Evolutionary conservation across 495 filamentous ascomycete genomes (phyloP).

Genomic region (Beverwykella pulmonaria): DNA sequence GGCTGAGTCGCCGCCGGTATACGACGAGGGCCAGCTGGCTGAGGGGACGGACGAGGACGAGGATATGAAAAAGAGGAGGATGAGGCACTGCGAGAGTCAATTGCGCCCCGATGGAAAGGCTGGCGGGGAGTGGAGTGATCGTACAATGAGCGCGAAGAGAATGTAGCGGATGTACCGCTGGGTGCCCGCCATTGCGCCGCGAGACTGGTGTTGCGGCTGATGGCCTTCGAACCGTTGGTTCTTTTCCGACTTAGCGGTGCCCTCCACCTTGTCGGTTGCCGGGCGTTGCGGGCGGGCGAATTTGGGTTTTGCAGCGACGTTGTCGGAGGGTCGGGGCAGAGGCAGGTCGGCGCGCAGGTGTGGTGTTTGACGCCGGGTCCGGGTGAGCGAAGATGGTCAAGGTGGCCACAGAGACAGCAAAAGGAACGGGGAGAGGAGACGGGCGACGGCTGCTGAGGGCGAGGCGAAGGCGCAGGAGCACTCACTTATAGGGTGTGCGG

Average conservation of each 20-base stretch:
- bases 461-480: neutral
- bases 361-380: neutral
- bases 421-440: neutral
- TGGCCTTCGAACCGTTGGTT: constrained; percentile 26
- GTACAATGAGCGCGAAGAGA: constrained; percentile 81
- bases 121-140: constrained; percentile 39
- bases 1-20: constrained; percentile 3
- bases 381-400: neutral
- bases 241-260: constrained; percentile 30
- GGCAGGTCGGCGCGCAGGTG: neutral
- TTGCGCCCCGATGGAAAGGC: neutral
- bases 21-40: constrained; percentile 25
- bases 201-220: constrained; percentile 24
- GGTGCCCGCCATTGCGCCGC: constrained; percentile 42
- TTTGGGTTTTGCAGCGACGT: constrained; percentile 25
- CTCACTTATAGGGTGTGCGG: neutral
- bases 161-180: constrained; percentile 73
- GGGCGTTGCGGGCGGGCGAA: constrained; percentile 1
- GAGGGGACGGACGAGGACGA: constrained; percentile 56
- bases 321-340: constrained; percentile 11
- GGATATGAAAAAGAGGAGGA: constrained; percentile 78
- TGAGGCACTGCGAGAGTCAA: constrained; percentile 58
- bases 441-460: neutral
- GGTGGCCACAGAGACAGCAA: neutral
- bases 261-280: constrained; percentile 39